Evolutionary conservation across 176 grass and related monocot species (phyloP).

Genomic region (Melocanna baccifera): DNA sequence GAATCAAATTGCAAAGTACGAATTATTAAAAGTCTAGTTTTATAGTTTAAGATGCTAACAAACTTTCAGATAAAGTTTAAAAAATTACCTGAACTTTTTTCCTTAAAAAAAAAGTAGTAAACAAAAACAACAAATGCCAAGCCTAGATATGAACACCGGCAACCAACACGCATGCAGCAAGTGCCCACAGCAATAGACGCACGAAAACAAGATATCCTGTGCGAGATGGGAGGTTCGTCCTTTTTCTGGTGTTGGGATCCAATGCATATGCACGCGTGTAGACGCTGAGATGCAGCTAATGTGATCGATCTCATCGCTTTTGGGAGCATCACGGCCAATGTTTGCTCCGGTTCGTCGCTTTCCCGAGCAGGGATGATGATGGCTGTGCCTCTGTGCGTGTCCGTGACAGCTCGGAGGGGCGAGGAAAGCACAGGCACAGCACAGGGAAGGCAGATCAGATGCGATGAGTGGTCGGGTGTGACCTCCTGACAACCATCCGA

Average conservation of each 20-base stretch:
- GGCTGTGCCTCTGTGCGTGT: neutral
- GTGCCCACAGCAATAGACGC: neutral
- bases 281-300: neutral
- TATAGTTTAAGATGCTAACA: no score
- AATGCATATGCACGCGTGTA: conserved; percentile 20
- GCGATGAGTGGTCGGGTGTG: neutral
- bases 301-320: conserved; percentile 10
- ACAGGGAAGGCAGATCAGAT: neutral
- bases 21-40: no score
- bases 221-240: conserved; percentile 11
- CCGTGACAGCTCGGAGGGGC: neutral
- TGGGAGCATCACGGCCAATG: neutral
- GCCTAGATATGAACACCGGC: conserved; percentile 20
- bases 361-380: conserved; percentile 11
- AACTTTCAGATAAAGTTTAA: no score
- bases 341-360: neutral
- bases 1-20: no score
- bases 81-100: no score
- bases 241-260: conserved; percentile 34
- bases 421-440: neutral
- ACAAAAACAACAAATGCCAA: neutral
- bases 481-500: neutral
- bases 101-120: neutral
- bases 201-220: neutral
- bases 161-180: conserved; percentile 31